These are phyloP conservation scores for Phialemoniopsis sp. DNA, from an alignment of 2,329 filamentous ascomycete genomes.

Conservation along the genomic window DNA sequence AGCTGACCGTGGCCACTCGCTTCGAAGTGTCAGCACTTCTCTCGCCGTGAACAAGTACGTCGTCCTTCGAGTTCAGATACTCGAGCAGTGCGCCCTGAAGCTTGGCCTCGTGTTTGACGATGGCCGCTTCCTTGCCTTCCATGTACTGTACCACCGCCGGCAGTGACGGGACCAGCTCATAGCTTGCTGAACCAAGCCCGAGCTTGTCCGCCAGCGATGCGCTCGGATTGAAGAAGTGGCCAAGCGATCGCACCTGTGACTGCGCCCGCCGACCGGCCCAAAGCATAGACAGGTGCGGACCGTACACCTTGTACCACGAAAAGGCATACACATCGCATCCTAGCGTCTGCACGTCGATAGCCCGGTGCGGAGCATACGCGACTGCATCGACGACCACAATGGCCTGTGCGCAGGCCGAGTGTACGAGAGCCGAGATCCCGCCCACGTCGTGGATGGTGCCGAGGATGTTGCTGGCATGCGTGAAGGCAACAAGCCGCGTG, in stretches of 20 bases:
- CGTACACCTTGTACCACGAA: slow-evolving; percentile 72
- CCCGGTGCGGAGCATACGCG: slow-evolving; percentile 69
- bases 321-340: slow-evolving; percentile 76
- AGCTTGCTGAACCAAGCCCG: slow-evolving; percentile 64
- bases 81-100: slow-evolving; percentile 51
- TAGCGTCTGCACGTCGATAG: slow-evolving; percentile 62
- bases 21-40: slow-evolving; percentile 37
- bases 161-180: slow-evolving; percentile 64
- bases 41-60: slow-evolving; percentile 53
- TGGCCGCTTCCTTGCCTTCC: slow-evolving; percentile 32
- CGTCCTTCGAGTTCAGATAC: slow-evolving; percentile 46
- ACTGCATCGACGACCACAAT: slow-evolving; percentile 73
- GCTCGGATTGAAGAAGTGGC: slow-evolving; percentile 64
- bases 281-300: slow-evolving; percentile 68
- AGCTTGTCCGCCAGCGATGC: slow-evolving; percentile 62
- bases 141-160: slow-evolving; percentile 61
- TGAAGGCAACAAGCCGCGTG: slow-evolving; percentile 69
- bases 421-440: slow-evolving; percentile 49
- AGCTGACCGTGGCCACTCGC: slow-evolving; percentile 62
- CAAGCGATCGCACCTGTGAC: slow-evolving; percentile 46
- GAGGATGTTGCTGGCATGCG: slow-evolving; percentile 70
- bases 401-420: slow-evolving; percentile 42
- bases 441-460: slow-evolving; percentile 65
- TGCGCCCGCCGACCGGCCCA: slow-evolving; percentile 60
- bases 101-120: slow-evolving; percentile 51